Conservation (phyloP, 352 stramenopile genomes). For the Globisporangium spiculum region DNA sequence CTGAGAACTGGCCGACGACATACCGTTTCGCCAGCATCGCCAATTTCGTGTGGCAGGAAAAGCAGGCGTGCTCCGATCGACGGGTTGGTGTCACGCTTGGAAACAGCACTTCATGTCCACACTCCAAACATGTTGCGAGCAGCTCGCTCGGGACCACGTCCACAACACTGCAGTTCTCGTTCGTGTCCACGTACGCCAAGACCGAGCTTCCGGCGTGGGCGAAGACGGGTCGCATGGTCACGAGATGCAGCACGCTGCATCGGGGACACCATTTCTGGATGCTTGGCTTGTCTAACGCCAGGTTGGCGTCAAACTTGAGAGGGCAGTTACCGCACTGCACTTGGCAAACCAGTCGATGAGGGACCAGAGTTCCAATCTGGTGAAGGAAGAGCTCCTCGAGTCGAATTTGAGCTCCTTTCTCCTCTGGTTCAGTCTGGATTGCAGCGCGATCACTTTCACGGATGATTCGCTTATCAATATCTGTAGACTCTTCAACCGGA, state of each 20-base stretch:
- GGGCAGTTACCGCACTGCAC: conserved; percentile 73
- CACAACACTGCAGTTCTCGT: conserved; percentile 63
- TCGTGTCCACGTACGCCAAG: conserved; percentile 63
- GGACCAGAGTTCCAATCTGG: conserved; percentile 71
- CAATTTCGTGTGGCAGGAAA: conserved; percentile 77
- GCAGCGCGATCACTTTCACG: conserved; percentile 35
- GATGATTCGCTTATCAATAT: conserved; percentile 49
- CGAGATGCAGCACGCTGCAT: conserved; percentile 69
- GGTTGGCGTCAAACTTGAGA: conserved; percentile 58
- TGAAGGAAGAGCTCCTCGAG: conserved; percentile 76
- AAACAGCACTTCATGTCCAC: conserved; percentile 61
- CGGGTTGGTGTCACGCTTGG: conserved; percentile 43
- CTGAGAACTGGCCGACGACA: conserved; percentile 25
- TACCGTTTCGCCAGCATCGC: conserved; percentile 65
- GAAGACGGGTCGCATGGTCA: conserved; percentile 65
- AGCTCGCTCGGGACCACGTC: conserved; percentile 71
- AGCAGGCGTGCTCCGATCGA: conserved; percentile 64
- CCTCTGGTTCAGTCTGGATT: conserved; percentile 53
- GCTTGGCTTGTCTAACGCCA: conserved; percentile 39
- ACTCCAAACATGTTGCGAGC: conserved; percentile 71
- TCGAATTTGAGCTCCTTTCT: conserved; percentile 48
- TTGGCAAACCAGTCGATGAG: conserved; percentile 60
- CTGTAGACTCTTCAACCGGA: conserved; percentile 16
- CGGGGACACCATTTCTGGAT: conserved; percentile 81
- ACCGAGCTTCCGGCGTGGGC: conserved; percentile 63